Base-by-base conservation (phyloP, 1,284 basidiomycete genomes). In the Trametes hirsuta region DNA sequence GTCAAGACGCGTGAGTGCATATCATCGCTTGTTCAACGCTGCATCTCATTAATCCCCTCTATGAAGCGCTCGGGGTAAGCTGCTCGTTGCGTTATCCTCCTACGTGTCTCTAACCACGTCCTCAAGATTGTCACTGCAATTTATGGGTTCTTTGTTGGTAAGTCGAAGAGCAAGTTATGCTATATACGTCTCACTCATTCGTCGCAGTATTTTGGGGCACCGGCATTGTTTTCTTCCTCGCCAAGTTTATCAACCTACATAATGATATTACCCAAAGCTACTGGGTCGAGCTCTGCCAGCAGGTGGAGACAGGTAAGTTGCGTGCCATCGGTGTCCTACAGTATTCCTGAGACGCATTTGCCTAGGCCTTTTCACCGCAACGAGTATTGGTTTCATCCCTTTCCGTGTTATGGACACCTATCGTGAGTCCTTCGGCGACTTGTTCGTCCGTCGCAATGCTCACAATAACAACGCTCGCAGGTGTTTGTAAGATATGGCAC, bases 231-330 rank as follows among this genome's bases (percentile, higher is more conserved):
- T 69, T 94, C 42, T 93, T 94, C 75, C 77, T 94, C 11, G 77
- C 75, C 21, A 86, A 84, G 70, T 80, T 87, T 46, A 90, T 91
- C 72, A 85, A 90, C 69, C 72, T 89, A 6, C 86, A 90, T 69
- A 86, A 90, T 64, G 69, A 75, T 6, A 79, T 84, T 57, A 81
- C 77, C 0, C 88, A 90, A 74, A 84, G 83, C 6, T 88, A 86
- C 62, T 91, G 88, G 88, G 79, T 90, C 44, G 93, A 95, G 74
- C 82, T 94, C 49, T 86, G 84, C 40, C 88, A 85, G 24, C 93
- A 95, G 73, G 80, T 94, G 40, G 85, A 81, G 63, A 93, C 92
- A 70, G 91, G 90, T 83, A 62, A 30, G 76, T 10, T 34, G 42
- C 25, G 36, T 48, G 47, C 9, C 25, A 21, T 14, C 10, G 18